phyloP scores from a whole-genome alignment of 352 stramenopile genomes.

The Globisporangium nagaii region DNA sequence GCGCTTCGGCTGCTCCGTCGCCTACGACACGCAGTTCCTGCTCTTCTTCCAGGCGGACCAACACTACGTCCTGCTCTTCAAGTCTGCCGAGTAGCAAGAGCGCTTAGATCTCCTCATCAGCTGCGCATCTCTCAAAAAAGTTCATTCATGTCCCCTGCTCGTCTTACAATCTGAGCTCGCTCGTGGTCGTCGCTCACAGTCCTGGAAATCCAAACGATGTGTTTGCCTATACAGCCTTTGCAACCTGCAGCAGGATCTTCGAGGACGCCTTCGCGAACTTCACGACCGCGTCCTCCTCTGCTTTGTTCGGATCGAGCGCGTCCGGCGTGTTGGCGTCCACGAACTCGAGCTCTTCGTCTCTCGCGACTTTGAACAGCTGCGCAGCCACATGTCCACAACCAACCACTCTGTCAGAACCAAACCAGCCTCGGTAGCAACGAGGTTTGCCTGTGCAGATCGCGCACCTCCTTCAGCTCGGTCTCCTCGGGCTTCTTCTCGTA shows the following conservation, averaged over 20 bases:
- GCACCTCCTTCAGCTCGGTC: constrained; percentile 62
- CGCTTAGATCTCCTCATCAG: too few species aligned
- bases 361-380: constrained; percentile 64
- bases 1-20: constrained; percentile 87
- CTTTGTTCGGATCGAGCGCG: constrained; percentile 26
- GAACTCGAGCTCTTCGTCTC: constrained; percentile 73
- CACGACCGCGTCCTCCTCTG: constrained; percentile 27
- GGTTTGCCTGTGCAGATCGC: too few species aligned
- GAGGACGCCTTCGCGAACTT: constrained; percentile 53
- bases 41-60: constrained; percentile 85
- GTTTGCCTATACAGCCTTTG: constrained; percentile 31
- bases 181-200: neutral
- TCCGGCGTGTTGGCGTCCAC: constrained; percentile 56
- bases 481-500: constrained; percentile 56
- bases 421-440: too few species aligned
- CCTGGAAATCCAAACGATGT: neutral
- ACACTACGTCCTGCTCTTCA: constrained; percentile 81
- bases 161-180: too few species aligned
- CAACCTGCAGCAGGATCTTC: constrained; percentile 50
- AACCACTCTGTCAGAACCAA: neutral
- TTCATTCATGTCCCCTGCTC: neutral
- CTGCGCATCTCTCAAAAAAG: too few species aligned
- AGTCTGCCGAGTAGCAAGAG: constrained; percentile 80
- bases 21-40: constrained; percentile 87
- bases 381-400: neutral